Conservation (phyloP, 345 rosid genomes). For the Hypericum androsaemum region DNA sequence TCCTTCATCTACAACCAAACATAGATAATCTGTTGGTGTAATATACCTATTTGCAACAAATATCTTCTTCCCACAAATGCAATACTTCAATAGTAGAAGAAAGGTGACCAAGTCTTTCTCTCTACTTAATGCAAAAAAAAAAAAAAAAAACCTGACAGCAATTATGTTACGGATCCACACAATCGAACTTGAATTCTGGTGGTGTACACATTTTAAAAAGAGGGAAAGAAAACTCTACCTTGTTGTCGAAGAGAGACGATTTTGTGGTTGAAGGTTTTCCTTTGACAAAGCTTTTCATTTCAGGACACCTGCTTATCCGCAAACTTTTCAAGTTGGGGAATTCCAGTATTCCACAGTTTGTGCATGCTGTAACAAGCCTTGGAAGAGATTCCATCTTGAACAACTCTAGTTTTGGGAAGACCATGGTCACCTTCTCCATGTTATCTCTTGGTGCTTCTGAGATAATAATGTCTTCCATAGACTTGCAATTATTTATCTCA, state of each 20-base stretch:
- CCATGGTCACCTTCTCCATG: not conserved
- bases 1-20: too few species aligned
- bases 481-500: not conserved
- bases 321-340: not conserved
- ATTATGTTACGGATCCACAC: too few species aligned
- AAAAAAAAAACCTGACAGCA: too few species aligned
- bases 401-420: conserved; percentile 1
- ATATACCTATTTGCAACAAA: too few species aligned
- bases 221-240: conserved; percentile 1
- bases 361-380: conserved; percentile 5
- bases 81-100: too few species aligned
- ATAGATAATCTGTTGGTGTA: too few species aligned
- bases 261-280: not conserved
- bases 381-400: not conserved
- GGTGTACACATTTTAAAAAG: too few species aligned
- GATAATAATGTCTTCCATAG: conserved; percentile 5
- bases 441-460: not conserved
- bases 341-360: not conserved
- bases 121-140: too few species aligned
- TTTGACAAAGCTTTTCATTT: conserved; percentile 9
- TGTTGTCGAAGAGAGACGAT: conserved; percentile 5
- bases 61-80: too few species aligned
- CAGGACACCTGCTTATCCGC: not conserved
- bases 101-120: too few species aligned
- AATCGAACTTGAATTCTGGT: too few species aligned